Evolutionary conservation across 2,329 filamentous ascomycete species (phyloP), one percentile per base, ranked within the genome.

Genomic region (Ophiosphaerella korrae): DNA sequence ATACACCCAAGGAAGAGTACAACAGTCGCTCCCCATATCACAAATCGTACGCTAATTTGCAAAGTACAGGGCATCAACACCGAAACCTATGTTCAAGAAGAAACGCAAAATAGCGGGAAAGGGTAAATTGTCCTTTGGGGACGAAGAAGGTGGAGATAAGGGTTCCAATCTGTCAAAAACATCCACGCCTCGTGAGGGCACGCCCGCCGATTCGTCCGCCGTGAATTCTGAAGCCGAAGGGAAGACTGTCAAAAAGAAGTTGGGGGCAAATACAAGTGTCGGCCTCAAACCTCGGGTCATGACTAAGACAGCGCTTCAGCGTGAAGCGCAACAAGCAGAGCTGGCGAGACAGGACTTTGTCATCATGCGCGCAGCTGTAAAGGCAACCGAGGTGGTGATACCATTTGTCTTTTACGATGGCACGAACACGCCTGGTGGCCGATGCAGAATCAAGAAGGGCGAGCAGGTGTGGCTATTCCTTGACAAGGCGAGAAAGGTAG

Each of bases 401-500:
- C 94, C 94, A 0, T 99, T 97, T 73, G 90, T 97, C 3, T 97
- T 97, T 71, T 97, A 97, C 76, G 93, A 97, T 62, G 94, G 94
- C 13, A 90, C 90, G 18, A 93, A 95, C 71, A 88, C 89, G 9
- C 89, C 92, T 0, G 91, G 92, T 13, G 92, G 93, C 1, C 83
- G 83, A 12, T 92, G 93, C 41, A 87, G 88, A 52, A 84, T 97
- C 43, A 96, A 92, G 74, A 99, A 99, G 75, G 93, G 94, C 8
- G 94, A 97, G 67, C 88, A 86, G 49, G 82, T 95, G 23, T 97
- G 94, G 94, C 78, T 97, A 1, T 96, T 97, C 59, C 78, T 99
- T 2, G 94, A 99, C 74, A 87, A 89, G 67, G 94, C 91, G 65
- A 83, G 93, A 55, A 97, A 96, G 72, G 87, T 96, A 1, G 93